A percentile compares a stretch with the other conserved stretches of the same genome.
These are phyloP conservation scores for Ampelomyces quisqualis DNA, from an alignment of 2,329 filamentous ascomycete genomes.

Conservation along the genomic window DNA sequence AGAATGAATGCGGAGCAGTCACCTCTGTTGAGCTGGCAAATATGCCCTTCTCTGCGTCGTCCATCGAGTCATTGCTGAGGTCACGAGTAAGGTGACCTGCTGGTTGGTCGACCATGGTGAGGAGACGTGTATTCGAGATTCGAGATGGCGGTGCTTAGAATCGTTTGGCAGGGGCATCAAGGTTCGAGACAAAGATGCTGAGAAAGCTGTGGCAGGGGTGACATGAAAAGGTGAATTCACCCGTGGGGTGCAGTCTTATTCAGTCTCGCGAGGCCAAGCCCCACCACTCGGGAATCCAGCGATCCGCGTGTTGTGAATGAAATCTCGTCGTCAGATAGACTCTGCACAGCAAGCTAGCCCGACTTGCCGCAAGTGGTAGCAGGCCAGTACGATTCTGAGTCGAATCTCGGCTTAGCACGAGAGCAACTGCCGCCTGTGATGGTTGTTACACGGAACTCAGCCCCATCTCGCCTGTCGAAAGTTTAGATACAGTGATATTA, in stretches of 20 bases:
- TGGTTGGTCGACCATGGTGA: slow-evolving; percentile 27
- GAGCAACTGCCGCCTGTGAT: slow-evolving; percentile 29
- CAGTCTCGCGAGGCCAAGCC: slow-evolving; percentile 23
- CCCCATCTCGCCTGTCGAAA: slow-evolving; percentile 19
- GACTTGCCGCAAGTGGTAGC: slow-evolving; percentile 20
- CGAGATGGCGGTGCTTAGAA: slow-evolving; percentile 23
- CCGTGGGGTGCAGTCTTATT: slow-evolving; percentile 28
- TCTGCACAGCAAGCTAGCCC: slow-evolving; percentile 15
- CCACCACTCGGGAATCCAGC: slow-evolving; percentile 22
- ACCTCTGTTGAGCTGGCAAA: slow-evolving; percentile 27
- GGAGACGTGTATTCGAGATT: slow-evolving; percentile 7
- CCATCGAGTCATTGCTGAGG: slow-evolving; percentile 27
- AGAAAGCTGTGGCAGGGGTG: slow-evolving; percentile 25
- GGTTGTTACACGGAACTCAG: slow-evolving; percentile 16
- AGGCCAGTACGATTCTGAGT: slow-evolving; percentile 13
- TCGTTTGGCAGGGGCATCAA: slow-evolving; percentile 19
- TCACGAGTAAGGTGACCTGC: slow-evolving; percentile 15
- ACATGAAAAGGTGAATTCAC: slow-evolving; percentile 19
- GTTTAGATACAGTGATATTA: slow-evolving; percentile 27
- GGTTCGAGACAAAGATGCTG: slow-evolving; percentile 23
- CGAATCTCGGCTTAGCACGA: slow-evolving; percentile 21
- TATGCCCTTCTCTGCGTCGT: slow-evolving; percentile 40
- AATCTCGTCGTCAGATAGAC: slow-evolving; percentile 20
- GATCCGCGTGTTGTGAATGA: slow-evolving; percentile 13
- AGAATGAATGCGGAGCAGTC: slow-evolving; percentile 28